Percentiles rank a stretch among this genome's conserved stretches.
Evolutionary conservation across 257 asterid genomes (phyloP).

Genomic region (Prunella vulgaris): DNA sequence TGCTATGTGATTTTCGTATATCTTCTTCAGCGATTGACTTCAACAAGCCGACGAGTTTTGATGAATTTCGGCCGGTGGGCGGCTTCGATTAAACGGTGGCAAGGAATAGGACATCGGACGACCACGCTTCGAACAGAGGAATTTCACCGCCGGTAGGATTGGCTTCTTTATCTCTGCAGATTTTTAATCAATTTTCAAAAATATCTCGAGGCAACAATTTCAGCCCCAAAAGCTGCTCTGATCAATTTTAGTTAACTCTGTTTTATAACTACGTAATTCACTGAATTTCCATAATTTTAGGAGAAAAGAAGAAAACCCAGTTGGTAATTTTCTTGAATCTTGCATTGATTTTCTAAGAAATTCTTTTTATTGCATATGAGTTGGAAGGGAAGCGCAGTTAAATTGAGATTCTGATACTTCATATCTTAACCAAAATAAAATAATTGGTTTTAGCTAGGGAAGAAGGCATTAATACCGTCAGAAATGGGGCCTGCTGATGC

Average conservation of each 20-base stretch:
- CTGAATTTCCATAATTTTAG: slow-evolving; percentile 2
- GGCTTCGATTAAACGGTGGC: no score
- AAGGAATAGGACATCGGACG: no score
- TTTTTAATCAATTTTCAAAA: no score
- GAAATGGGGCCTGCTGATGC: slow-evolving; percentile 16
- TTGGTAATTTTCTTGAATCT: slow-evolving; percentile 9
- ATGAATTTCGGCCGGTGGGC: no score
- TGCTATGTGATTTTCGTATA: no score
- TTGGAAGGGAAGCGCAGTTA: slow-evolving; percentile 4
- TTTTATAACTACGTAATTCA: neutral
- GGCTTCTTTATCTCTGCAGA: no score
- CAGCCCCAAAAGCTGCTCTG: slow-evolving; percentile 1
- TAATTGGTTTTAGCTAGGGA: slow-evolving; percentile 10
- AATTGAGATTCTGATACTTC: neutral
- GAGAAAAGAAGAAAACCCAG: slow-evolving; percentile 1
- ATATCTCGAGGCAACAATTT: neutral
- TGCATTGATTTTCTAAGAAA: neutral
- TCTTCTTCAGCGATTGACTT: no score
- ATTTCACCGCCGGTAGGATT: no score
- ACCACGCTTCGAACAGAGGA: no score
- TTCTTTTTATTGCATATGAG: neutral
- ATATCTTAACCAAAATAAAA: neutral
- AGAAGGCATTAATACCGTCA: slow-evolving; percentile 14
- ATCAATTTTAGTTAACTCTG: slow-evolving; percentile 1
- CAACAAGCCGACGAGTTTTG: no score